Evolutionary conservation across 805 yeast species (phyloP).

Genomic region (Hanseniaspora nectarophila): DNA sequence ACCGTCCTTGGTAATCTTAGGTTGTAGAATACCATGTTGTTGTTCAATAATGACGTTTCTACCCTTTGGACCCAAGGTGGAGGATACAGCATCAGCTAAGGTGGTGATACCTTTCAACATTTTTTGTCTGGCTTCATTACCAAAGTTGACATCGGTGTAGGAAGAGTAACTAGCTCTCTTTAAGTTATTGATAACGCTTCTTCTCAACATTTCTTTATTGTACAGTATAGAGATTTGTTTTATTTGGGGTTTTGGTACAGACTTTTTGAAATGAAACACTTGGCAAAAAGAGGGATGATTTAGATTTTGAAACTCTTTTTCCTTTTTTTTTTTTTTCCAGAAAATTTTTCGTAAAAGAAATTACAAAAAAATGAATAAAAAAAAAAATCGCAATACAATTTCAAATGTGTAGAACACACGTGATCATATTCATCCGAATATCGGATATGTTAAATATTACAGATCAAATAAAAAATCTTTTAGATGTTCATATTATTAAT

Average conservation of each 20-base stretch:
- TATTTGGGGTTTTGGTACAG: too few species aligned
- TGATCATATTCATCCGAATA: constrained; percentile 1
- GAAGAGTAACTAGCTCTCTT: constrained; percentile 25
- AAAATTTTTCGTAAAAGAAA: neutral
- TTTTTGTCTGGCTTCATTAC: constrained; percentile 95
- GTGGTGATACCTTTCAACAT: constrained; percentile 86
- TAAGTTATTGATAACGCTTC: constrained; percentile 6
- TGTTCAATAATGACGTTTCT: constrained; percentile 94
- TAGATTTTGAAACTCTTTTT: neutral
- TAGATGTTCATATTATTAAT: too few species aligned
- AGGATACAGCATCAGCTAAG: constrained; percentile 90
- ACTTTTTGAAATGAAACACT: too few species aligned
- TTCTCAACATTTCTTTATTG: constrained; percentile 15
- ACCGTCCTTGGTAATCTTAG: constrained; percentile 98
- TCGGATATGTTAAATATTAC: too few species aligned
- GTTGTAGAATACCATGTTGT: constrained; percentile 66
- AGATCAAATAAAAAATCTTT: too few species aligned
- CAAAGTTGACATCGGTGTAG: constrained; percentile 92
- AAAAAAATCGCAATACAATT: too few species aligned
- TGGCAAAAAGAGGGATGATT: neutral
- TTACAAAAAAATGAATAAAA: too few species aligned
- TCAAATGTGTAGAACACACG: too few species aligned
- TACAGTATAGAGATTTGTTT: too few species aligned
- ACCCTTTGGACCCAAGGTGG: constrained; percentile 96
- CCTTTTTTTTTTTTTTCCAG: neutral